These are phyloP conservation scores for Phaffia tasmanica DNA, from an alignment of 768 basidiomycete genomes.

Conservation along the genomic window DNA sequence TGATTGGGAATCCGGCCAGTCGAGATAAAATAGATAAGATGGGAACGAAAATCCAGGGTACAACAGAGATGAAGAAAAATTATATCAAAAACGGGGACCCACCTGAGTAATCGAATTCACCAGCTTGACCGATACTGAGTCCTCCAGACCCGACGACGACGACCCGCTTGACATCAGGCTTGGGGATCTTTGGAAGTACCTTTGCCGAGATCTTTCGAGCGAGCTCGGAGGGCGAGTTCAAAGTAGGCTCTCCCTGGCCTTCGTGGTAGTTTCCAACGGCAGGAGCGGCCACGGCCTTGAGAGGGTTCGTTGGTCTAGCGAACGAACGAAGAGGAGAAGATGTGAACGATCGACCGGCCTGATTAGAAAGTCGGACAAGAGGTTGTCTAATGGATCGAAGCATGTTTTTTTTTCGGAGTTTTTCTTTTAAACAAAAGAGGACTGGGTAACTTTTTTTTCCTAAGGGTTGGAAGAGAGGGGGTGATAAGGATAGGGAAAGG, in stretches of 20 bases:
- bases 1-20: no score
- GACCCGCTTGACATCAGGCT: constrained; percentile 86
- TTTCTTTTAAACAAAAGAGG: no score
- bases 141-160: constrained; percentile 94
- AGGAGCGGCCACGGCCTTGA: constrained; percentile 38
- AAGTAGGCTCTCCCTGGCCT: constrained; percentile 36
- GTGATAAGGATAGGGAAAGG: neutral
- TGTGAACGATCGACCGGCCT: constrained; percentile 7
- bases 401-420: neutral
- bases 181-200: constrained; percentile 80
- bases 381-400: constrained; percentile 1
- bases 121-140: constrained; percentile 92
- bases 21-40: neutral
- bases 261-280: constrained; percentile 37
- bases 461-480: neutral
- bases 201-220: constrained; percentile 87
- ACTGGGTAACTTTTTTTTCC: neutral
- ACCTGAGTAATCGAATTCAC: constrained; percentile 97
- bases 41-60: neutral
- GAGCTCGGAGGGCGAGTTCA: constrained; percentile 88
- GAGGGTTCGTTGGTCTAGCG: constrained; percentile 7
- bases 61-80: neutral
- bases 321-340: constrained; percentile 4
- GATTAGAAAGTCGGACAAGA: neutral
- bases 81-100: constrained; percentile 21